These are phyloP conservation scores for Puccinia sorghi DNA, from an alignment of 1,284 basidiomycete species.

Conservation along the genomic window DNA sequence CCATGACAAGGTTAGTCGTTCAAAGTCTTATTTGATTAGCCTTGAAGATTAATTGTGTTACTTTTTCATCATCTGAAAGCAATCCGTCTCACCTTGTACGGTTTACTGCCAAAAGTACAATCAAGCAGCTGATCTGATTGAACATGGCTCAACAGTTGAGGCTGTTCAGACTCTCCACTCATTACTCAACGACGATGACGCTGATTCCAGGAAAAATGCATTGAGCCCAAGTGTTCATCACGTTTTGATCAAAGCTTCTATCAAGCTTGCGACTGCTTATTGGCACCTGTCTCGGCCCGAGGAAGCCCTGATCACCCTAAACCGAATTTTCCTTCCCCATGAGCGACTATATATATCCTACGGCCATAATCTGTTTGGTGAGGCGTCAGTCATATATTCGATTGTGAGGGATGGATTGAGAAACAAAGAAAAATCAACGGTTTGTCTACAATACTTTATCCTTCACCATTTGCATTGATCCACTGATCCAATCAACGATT, in stretches of 20 bases:
- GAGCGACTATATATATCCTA: not conserved
- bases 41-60: too few relatives aligned
- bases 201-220: not conserved
- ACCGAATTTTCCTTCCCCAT: not conserved
- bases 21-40: too few relatives aligned
- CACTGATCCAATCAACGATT: not conserved
- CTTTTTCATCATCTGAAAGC: too few relatives aligned
- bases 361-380: not conserved
- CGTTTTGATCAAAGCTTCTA: not conserved
- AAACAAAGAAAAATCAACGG: not conserved
- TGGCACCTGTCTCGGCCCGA: not conserved
- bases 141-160: not conserved
- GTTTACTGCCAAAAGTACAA: too few relatives aligned
- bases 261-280: not conserved
- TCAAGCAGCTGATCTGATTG: not conserved
- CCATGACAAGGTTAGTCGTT: too few relatives aligned
- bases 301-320: not conserved
- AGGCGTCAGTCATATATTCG: not conserved
- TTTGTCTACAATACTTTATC: not conserved
- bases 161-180: not conserved
- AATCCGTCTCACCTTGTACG: too few relatives aligned
- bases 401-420: not conserved
- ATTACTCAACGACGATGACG: not conserved
- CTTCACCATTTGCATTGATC: not conserved
- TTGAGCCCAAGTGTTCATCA: not conserved